Conservation (phyloP, 2,329 filamentous ascomycete species). For the Phoma herbarum region DNA sequence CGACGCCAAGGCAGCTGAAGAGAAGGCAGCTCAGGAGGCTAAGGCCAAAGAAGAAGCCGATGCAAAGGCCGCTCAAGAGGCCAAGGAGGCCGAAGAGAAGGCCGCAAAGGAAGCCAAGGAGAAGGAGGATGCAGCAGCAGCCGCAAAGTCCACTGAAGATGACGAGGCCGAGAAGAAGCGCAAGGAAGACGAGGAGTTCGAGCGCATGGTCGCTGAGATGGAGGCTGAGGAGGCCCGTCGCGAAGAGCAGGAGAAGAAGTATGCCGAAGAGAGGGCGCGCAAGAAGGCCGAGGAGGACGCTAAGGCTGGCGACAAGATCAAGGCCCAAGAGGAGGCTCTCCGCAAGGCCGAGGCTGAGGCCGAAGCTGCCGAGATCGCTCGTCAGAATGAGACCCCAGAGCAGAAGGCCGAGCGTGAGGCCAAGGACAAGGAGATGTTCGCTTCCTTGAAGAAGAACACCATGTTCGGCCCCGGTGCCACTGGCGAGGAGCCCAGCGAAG, state of each 20-base stretch:
- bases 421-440: constrained; percentile 52
- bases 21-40: constrained; percentile 52
- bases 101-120: constrained; percentile 46
- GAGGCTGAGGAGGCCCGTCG: constrained; percentile 55
- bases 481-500: constrained; percentile 34
- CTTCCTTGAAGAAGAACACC: constrained; percentile 59
- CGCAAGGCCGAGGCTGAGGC: constrained; percentile 60
- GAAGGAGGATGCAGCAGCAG: constrained; percentile 53
- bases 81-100: constrained; percentile 40
- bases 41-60: constrained; percentile 43
- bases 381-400: constrained; percentile 53
- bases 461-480: constrained; percentile 57
- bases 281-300: constrained; percentile 68
- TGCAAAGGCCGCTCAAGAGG: constrained; percentile 27
- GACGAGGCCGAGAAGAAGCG: constrained; percentile 48
- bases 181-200: constrained; percentile 56
- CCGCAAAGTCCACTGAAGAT: constrained; percentile 55
- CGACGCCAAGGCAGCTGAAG: constrained; percentile 50
- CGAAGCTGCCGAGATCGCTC: constrained; percentile 57
- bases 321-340: constrained; percentile 63
- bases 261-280: constrained; percentile 74
- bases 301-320: constrained; percentile 54
- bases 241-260: constrained; percentile 75
- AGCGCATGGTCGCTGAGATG: constrained; percentile 72
- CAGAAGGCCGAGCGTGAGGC: constrained; percentile 53